These are phyloP conservation scores for Endoconidiophora laricicola DNA, from an alignment of 2,329 filamentous ascomycete species.

Conservation along the genomic window DNA sequence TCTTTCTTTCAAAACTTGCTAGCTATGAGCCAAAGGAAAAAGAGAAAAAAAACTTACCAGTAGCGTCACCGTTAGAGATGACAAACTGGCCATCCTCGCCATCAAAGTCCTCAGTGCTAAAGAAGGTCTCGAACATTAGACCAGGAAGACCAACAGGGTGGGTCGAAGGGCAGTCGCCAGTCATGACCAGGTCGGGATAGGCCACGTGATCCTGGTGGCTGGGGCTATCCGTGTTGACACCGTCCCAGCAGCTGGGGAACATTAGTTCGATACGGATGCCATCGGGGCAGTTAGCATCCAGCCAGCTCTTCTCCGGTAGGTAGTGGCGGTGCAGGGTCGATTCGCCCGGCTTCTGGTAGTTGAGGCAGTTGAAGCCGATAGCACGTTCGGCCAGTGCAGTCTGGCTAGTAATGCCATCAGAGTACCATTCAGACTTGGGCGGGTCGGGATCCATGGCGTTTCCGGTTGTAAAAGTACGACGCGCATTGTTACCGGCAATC, in stretches of 20 bases:
- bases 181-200: slow-evolving; percentile 62
- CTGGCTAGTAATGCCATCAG: slow-evolving; percentile 47
- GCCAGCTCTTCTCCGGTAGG: slow-evolving; percentile 60
- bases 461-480: slow-evolving; percentile 52
- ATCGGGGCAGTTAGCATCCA: slow-evolving; percentile 68
- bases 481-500: slow-evolving; percentile 55
- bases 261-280: slow-evolving; percentile 71
- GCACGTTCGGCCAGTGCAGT: slow-evolving; percentile 59
- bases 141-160: slow-evolving; percentile 54
- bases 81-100: slow-evolving; percentile 52
- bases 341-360: slow-evolving; percentile 54
- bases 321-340: slow-evolving; percentile 65
- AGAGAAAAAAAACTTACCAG: slow-evolving; percentile 34
- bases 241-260: slow-evolving; percentile 85
- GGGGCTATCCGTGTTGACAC: slow-evolving; percentile 37
- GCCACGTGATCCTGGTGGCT: slow-evolving; percentile 53
- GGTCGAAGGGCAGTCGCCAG: slow-evolving; percentile 55
- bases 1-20: no score
- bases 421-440: slow-evolving; percentile 52
- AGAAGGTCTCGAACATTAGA: slow-evolving; percentile 78
- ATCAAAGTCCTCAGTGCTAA: slow-evolving; percentile 50
- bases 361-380: slow-evolving; percentile 85
- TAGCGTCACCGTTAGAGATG: slow-evolving; percentile 61
- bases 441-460: slow-evolving; percentile 48
- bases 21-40: no score